These are phyloP conservation scores for Coelastrella sp. DNA, from an alignment of 139 green algal species.

Conservation along the genomic window DNA sequence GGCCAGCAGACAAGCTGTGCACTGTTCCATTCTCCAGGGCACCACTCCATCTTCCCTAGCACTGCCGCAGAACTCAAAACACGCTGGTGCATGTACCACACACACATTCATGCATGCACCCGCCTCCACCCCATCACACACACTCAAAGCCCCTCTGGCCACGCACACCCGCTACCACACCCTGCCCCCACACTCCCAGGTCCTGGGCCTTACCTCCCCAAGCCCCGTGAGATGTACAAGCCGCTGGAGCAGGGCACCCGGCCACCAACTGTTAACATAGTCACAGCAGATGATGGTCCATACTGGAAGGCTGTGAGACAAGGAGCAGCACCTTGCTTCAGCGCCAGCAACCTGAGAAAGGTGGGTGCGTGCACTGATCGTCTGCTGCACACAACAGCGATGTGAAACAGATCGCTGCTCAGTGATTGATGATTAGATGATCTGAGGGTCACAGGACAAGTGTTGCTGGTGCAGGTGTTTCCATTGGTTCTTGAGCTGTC, in stretches of 20 bases:
- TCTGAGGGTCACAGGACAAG: neutral
- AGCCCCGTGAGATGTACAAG: slow-evolving; percentile 18
- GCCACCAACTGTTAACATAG: neutral
- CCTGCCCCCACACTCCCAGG: slow-evolving; percentile 10
- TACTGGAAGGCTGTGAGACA: slow-evolving; percentile 45
- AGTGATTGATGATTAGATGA: too few relatives aligned
- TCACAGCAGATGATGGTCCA: neutral
- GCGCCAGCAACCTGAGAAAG: slow-evolving; percentile 32
- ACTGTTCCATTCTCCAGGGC: too few relatives aligned
- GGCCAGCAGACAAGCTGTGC: too few relatives aligned
- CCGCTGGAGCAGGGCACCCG: neutral
- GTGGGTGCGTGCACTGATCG: neutral
- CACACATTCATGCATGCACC: neutral
- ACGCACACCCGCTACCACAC: neutral
- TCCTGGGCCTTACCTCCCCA: slow-evolving; percentile 38
- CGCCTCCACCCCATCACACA: too few relatives aligned
- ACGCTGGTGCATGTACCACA: neutral
- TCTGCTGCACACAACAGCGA: too few relatives aligned
- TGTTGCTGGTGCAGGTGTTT: slow-evolving; percentile 14
- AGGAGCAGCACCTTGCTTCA: slow-evolving; percentile 44
- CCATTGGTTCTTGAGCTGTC: slow-evolving; percentile 24
- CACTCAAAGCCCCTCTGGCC: too few relatives aligned
- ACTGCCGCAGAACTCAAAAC: neutral
- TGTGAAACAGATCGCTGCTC: too few relatives aligned
- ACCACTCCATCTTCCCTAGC: neutral